Percentiles rank a stretch among this genome's conserved stretches.
These are phyloP conservation scores for Suillus subaureus DNA, from an alignment of 768 basidiomycete genomes.

Conservation along the genomic window DNA sequence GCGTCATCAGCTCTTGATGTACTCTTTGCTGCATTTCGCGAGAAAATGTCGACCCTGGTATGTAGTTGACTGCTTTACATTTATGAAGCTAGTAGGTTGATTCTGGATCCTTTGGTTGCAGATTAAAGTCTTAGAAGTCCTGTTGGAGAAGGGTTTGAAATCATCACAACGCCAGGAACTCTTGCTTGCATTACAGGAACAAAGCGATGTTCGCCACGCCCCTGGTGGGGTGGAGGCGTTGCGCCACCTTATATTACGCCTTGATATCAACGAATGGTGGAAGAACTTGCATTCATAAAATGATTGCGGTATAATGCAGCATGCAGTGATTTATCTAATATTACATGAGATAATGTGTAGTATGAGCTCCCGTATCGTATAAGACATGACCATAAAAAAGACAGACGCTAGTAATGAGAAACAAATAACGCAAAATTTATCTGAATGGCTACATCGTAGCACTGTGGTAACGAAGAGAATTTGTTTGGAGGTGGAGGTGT, in stretches of 20 bases:
- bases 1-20: constrained; percentile 60
- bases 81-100: background rate
- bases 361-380: constrained; percentile 10
- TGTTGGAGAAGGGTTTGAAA: constrained; percentile 54
- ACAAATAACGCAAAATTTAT: constrained; percentile 10
- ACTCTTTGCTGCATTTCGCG: constrained; percentile 53
- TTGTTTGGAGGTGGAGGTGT: background rate
- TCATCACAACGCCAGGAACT: constrained; percentile 17
- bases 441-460: constrained; percentile 15
- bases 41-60: constrained; percentile 61
- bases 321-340: background rate
- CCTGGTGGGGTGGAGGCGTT: constrained; percentile 57
- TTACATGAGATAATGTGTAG: constrained; percentile 1
- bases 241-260: constrained; percentile 52
- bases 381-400: constrained; percentile 28
- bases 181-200: constrained; percentile 25
- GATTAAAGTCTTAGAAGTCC: constrained; percentile 56
- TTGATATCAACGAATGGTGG: constrained; percentile 68
- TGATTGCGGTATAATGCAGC: background rate
- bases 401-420: constrained; percentile 15
- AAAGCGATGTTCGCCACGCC: constrained; percentile 36
- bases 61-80: constrained; percentile 24
- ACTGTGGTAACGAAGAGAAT: constrained; percentile 7
- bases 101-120: constrained; percentile 30
- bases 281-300: constrained; percentile 10